phyloP scores from a whole-genome alignment of 1,284 basidiomycete species.

The Sphaerobolus stellatus region DNA sequence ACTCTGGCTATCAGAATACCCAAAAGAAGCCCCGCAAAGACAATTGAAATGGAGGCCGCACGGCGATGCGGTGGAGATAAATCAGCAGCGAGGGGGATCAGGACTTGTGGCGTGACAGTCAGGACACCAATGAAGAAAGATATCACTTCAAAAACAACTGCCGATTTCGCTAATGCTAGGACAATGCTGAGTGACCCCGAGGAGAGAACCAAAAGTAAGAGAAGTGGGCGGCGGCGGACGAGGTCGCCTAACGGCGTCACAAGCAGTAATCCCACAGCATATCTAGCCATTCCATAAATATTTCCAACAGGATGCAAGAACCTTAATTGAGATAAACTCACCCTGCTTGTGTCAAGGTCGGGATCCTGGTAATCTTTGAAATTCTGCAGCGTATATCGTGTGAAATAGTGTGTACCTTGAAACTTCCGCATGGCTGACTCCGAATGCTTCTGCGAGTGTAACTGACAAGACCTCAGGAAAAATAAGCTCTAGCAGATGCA shows the following conservation, averaged over 20 bases:
- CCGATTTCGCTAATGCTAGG: conserved; percentile 47
- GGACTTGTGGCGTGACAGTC: conserved; percentile 57
- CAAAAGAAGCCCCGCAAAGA: conserved; percentile 65
- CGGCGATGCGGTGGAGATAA: conserved; percentile 62
- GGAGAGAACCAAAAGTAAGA: conserved; percentile 46
- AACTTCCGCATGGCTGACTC: conserved; percentile 55
- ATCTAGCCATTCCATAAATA: conserved; percentile 34
- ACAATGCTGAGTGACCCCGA: conserved; percentile 56
- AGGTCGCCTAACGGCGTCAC: conserved; percentile 68
- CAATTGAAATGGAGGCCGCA: conserved; percentile 63
- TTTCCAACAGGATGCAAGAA: background rate
- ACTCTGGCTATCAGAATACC: conserved; percentile 73
- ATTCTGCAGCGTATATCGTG: background rate
- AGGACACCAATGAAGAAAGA: conserved; percentile 57
- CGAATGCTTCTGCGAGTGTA: conserved; percentile 52
- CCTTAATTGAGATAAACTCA: conserved; percentile 16
- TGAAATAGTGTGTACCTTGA: conserved; percentile 42
- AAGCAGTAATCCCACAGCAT: conserved; percentile 57
- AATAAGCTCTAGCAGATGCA: background rate
- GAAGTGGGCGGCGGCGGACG: conserved; percentile 56
- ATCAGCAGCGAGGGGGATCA: conserved; percentile 65
- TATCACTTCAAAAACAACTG: conserved; percentile 54
- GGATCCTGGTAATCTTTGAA: conserved; percentile 31
- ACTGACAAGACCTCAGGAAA: conserved; percentile 36
- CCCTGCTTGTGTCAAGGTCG: conserved; percentile 52